Evolutionary conservation across 257 asterid species (phyloP), one percentile per base, ranked within the genome.

Genomic region (Linderniella brevidens): DNA sequence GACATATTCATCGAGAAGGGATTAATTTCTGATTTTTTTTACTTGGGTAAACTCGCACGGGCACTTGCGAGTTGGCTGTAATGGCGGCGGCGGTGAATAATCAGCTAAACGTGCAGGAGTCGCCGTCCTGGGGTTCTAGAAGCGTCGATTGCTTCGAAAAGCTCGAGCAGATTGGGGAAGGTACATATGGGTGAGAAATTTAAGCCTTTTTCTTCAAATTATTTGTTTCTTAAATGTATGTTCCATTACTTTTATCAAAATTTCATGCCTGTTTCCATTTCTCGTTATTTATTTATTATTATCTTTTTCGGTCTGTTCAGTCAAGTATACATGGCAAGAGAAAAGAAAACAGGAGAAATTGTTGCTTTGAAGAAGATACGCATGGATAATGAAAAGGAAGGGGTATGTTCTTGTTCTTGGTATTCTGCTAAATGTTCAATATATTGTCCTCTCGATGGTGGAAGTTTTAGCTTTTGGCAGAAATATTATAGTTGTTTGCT

Each of bases 381-480:
- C 46, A 87, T 87, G 97, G 97, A 87, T 72, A 87, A 87, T 19
- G 95, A 83, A 56, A 87, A 80, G 63, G 97, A 87, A 72, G 95
- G 95, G 93, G 97, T 87, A 83, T 59, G 32, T 25, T 39, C 20
- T 54, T 58, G 54, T 54, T n/a, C 50, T 58, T 56, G 59, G 48
- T 43, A 13, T 43, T 16, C 2, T 43, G 4, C 5, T n/a, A 8
- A 43, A 25, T 25, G 32, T 25, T 25, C 32, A 25, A 25, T 6
- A 25, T 6, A 1, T 1, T 13, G 9, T 43, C 9, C 3, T 8
- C 1, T 12, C 3, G 4, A 8, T 2, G 18, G 5, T 44, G 10
- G 5, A 13, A 13, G 4, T 44, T 5, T 2, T 13, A 11, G 10
- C 48, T 13, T n/a, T 17, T 10, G 1, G 17, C 48, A 13, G 18